Evolutionary conservation across 306 rosid species (phyloP), one percentile per base, ranked within the genome.

Genomic region (Hylodesmum podocarpum): DNA sequence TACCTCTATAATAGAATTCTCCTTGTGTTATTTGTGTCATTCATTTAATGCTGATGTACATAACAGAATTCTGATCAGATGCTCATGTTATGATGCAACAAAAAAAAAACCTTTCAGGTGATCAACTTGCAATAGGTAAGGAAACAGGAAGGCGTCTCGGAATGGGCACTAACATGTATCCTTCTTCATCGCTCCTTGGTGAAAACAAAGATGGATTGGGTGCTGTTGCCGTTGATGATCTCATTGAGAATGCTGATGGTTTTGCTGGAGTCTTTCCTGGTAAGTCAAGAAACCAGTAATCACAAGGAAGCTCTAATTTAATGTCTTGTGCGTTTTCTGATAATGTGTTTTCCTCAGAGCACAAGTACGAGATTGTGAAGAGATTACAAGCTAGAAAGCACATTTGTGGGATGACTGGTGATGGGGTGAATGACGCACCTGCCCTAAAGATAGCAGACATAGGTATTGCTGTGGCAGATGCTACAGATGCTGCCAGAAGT

Each of bases 231-330:
- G 24, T 91, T 66, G 93, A 91, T 55, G 93, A 88, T 40, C 96
- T 91, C 84, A 91, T 91, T 66, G 96, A 91, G 79, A 85, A 87
- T 18, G 96, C 93, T 70, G 93, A 91, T 36, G 96, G 96, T 80
- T 91, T 91, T 70, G 94, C 97, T 25, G 94, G 97, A 4, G 94
- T 91, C 81, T 91, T 91, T 66, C 97, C 97, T 22, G 91, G 97
- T 89, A 71, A 73, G 88, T 67, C 31, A 47, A 66, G 41, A 33
- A 47, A 69, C 28, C 25, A 72, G 44, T 16, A 4, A 53, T 66
- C 19, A 67, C 27, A 54, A 3, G 53, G 10, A 31, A 54, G 50
- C 40, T 21, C 31, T 24, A 65, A 16, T 70, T 47, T 10, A 37
- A 58, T 3, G n/a, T 65, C 18, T 49, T 28, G 25, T 61, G 53